phyloP scores from a whole-genome alignment of 495 filamentous ascomycete species.

The Penicillium maclennaniae region DNA sequence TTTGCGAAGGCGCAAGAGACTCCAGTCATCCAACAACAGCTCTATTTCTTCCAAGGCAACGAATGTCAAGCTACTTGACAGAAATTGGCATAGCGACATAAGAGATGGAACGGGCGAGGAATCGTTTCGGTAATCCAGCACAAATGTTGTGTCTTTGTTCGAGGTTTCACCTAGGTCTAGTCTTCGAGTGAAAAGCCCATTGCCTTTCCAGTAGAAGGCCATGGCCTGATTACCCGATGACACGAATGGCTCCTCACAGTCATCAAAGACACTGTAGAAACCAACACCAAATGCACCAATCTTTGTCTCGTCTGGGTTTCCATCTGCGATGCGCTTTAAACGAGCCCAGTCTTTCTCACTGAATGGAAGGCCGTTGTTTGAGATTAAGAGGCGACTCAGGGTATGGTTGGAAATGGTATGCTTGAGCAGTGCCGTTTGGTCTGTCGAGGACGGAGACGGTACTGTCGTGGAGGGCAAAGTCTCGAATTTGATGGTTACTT shows the following conservation, averaged over 20 bases:
- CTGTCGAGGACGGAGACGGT: slow-evolving; percentile 63
- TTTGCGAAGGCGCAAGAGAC: slow-evolving; percentile 71
- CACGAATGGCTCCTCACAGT: slow-evolving; percentile 95
- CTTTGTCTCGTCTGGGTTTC: slow-evolving; percentile 97
- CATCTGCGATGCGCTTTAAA: slow-evolving; percentile 94
- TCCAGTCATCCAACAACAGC: slow-evolving; percentile 84
- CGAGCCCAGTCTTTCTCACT: slow-evolving; percentile 85
- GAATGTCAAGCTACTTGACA: slow-evolving; percentile 94
- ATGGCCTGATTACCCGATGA: slow-evolving; percentile 87
- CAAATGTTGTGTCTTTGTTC: slow-evolving; percentile 75
- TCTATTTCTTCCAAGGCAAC: slow-evolving; percentile 85
- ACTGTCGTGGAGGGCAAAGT: slow-evolving; percentile 75
- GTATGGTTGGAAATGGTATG: slow-evolving; percentile 82
- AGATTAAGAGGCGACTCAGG: slow-evolving; percentile 73
- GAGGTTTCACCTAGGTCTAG: slow-evolving; percentile 63
- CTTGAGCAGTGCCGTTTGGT: slow-evolving; percentile 67
- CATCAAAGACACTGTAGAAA: slow-evolving; percentile 97
- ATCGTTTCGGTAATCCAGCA: slow-evolving; percentile 85
- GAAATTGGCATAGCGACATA: slow-evolving; percentile 81
- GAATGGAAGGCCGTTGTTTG: slow-evolving; percentile 87
- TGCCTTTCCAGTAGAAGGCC: slow-evolving; percentile 99
- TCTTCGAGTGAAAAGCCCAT: slow-evolving; percentile 85
- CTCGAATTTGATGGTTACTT: slow-evolving; percentile 86
- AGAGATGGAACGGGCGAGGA: slow-evolving; percentile 81
- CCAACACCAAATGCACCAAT: slow-evolving; percentile 98